Evolutionary conservation across 441 rosid genomes (phyloP), one percentile per base, ranked within the genome.

Genomic region (Melastoma candidum): DNA sequence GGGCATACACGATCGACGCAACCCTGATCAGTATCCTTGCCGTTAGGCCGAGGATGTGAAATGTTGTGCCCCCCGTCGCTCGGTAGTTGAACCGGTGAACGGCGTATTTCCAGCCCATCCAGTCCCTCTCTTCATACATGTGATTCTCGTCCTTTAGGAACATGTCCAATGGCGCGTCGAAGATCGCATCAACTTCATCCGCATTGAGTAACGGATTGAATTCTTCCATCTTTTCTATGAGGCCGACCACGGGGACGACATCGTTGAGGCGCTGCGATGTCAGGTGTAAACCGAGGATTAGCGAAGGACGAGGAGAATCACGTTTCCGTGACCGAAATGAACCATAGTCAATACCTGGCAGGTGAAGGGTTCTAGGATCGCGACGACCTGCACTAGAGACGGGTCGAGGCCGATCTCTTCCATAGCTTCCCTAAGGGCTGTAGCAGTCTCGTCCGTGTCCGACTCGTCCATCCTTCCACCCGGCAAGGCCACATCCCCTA

Each of bases 401-500:
- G 77, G 63, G 51, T 73, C 61, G 59, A 76, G 51, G 36, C 81
- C 77, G 44, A 76, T 70, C 69, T 76, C 77, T 53, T 72, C 81
- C 65, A 43, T 51, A 63, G 71, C 68, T 68, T 72, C 77, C 51
- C 81, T 65, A 11, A 63, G 26, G 8, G 77, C 74, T 0, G 75
- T 76, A 8, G 73, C 70, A 10, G 68, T 36, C 4, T 63, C 70
- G 48, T 76, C 69, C 12, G 14, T 44, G 57, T 70, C 80, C 11
- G 46, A 64, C 32, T 67, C 71, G 25, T 76, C 80, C 69, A 60
- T 70, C 64, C 70, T 72, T 46, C 80, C 80, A 1, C 70, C 80
- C 0, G 77, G 80, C 61, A 76, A 55, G n/a, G 80, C 73, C 11
- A 72, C 80, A 3, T 75, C 80, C 11, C 74, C 74, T 75, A 61